Conservation (phyloP, 2,329 filamentous ascomycete genomes). For the Trichoderma citrinoviride region DNA sequence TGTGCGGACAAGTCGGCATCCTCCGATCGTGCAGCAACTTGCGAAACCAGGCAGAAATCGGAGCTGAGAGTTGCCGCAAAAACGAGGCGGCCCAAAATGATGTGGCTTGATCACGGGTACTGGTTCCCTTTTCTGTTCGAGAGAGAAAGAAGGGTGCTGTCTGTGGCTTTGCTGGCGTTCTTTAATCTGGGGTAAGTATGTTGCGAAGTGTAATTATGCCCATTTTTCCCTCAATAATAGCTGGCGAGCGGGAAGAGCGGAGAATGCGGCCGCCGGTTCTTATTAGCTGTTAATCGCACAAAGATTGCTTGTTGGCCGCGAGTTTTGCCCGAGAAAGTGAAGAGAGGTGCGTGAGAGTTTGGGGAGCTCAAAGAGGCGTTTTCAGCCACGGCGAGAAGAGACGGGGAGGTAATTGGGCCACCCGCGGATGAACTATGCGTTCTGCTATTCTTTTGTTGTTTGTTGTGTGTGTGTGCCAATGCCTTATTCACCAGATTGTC, state of each 20-base stretch:
- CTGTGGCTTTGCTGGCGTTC: neutral
- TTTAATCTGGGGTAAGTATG: neutral
- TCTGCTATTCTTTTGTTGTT: neutral
- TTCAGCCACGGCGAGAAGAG: constrained; percentile 11
- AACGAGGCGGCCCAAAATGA: too few species aligned
- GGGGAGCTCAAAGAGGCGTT: neutral
- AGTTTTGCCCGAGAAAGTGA: neutral
- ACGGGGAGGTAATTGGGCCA: neutral
- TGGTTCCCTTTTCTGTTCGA: too few species aligned
- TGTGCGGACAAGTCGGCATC: too few species aligned
- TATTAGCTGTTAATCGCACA: neutral
- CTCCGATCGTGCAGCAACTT: too few species aligned
- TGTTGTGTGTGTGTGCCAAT: neutral
- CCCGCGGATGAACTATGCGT: neutral
- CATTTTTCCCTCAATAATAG: too few species aligned
- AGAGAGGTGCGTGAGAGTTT: neutral
- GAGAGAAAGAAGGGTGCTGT: neutral
- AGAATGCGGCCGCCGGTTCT: neutral
- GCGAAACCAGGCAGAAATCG: too few species aligned
- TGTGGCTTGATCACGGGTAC: too few species aligned
- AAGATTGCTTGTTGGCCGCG: neutral
- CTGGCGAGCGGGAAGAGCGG: neutral
- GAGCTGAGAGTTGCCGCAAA: too few species aligned
- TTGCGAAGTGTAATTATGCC: too few species aligned
- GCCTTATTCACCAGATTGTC: neutral